Conservation (phyloP, 1,284 basidiomycete genomes). For the Apiotrichum montevideense region DNA sequence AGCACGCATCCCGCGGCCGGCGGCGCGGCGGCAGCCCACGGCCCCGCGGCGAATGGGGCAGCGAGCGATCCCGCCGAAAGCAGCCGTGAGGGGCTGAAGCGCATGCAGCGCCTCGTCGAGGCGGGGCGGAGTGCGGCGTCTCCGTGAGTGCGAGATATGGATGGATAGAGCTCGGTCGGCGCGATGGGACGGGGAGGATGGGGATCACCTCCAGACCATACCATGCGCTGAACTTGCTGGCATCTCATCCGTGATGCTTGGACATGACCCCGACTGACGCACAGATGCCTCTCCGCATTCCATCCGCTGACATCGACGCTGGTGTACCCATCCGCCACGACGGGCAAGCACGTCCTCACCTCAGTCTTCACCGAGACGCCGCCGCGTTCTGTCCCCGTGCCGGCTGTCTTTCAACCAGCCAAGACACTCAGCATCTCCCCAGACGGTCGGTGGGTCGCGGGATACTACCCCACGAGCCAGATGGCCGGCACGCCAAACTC, state of each 20-base stretch:
- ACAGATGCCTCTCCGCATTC: slow-evolving; percentile 11
- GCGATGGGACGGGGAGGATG: no score
- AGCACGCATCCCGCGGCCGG: not conserved
- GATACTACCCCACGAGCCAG: slow-evolving; percentile 6
- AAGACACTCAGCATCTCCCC: slow-evolving; percentile 27
- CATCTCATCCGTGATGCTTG: no score
- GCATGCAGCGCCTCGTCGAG: slow-evolving; percentile 16
- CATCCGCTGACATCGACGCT: slow-evolving; percentile 14
- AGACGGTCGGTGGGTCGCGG: slow-evolving; percentile 30
- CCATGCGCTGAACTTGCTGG: no score
- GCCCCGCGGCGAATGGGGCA: not conserved
- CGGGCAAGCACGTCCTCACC: slow-evolving; percentile 9
- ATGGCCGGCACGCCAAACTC: not conserved
- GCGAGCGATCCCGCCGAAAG: slow-evolving; percentile 3
- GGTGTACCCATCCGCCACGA: slow-evolving; percentile 8
- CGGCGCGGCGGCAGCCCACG: no score
- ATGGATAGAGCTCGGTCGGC: no score
- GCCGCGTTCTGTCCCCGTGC: slow-evolving; percentile 21
- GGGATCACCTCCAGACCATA: no score
- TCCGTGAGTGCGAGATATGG: not conserved
- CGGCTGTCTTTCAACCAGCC: slow-evolving; percentile 17
- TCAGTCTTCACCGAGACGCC: slow-evolving; percentile 15
- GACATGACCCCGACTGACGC: not conserved
- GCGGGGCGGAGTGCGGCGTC: not conserved
- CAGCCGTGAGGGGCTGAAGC: slow-evolving; percentile 11